Percentiles rank a stretch among this genome's conserved stretches.
Evolutionary conservation across 2,329 filamentous ascomycete species (phyloP).

Genomic region (Truncatella angustata): DNA sequence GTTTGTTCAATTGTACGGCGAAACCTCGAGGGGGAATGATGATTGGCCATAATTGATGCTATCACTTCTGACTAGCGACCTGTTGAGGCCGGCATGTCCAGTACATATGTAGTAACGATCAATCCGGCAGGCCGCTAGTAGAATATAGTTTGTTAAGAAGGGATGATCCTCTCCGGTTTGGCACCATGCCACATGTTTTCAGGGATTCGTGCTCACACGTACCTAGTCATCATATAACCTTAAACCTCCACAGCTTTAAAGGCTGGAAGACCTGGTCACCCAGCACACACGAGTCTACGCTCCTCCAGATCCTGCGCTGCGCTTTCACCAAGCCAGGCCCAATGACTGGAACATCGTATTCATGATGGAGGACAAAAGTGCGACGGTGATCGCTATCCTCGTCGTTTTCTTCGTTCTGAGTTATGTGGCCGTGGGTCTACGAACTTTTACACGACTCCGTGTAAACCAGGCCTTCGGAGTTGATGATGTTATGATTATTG

Average conservation of each 20-base stretch:
- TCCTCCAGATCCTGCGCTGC: neutral
- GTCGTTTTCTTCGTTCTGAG: conserved; percentile 2
- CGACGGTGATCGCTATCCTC: neutral
- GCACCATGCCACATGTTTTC: no score
- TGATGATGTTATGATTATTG: conserved; percentile 1
- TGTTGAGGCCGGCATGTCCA: neutral
- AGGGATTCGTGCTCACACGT: no score
- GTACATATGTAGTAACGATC: no score
- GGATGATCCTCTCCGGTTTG: no score
- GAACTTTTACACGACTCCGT: neutral
- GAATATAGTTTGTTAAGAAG: no score
- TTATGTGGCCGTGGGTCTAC: neutral
- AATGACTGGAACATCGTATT: neutral
- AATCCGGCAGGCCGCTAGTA: neutral
- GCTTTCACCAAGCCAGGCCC: no score
- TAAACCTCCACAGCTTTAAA: no score
- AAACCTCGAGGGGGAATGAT: neutral
- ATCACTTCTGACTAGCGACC: neutral
- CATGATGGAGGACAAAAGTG: neutral
- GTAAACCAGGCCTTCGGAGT: conserved; percentile 1
- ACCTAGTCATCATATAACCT: no score
- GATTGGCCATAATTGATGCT: neutral
- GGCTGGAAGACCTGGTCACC: no score
- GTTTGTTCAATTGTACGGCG: no score
- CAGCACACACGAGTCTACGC: neutral